phyloP scores from a whole-genome alignment of 1,139 yeast genomes.

The Pichia sp. region DNA sequence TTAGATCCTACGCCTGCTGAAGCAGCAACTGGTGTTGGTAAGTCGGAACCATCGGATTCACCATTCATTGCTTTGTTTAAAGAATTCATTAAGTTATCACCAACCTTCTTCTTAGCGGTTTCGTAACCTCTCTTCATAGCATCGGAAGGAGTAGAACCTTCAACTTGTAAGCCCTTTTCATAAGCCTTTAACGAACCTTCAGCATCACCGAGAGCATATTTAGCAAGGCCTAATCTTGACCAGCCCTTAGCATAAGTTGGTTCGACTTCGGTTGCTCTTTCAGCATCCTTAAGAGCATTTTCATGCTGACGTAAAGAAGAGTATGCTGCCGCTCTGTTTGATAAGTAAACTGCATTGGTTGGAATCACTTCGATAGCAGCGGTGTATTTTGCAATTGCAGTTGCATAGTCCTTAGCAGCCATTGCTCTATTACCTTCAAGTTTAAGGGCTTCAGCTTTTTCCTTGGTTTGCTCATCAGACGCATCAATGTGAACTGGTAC shows the following conservation, averaged over 20 bases:
- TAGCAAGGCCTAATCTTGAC: slow-evolving; percentile 91
- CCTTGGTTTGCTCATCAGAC: slow-evolving; percentile 48
- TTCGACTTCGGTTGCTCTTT: slow-evolving; percentile 69
- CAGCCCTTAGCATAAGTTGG: slow-evolving; percentile 86
- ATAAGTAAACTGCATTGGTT: slow-evolving; percentile 73
- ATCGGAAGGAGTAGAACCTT: slow-evolving; percentile 78
- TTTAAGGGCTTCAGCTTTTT: slow-evolving; percentile 77
- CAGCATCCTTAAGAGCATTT: slow-evolving; percentile 78
- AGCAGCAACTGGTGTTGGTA: slow-evolving; percentile 27
- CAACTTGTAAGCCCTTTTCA: slow-evolving; percentile 76
- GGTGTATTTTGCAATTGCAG: slow-evolving; percentile 72
- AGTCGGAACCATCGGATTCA: slow-evolving; percentile 24
- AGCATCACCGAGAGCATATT: slow-evolving; percentile 83
- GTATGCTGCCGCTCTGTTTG: slow-evolving; percentile 97
- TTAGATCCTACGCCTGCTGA: slow-evolving; percentile 26
- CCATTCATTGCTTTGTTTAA: slow-evolving; percentile 22
- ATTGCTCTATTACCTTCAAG: slow-evolving; percentile 85
- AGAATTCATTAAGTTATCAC: slow-evolving; percentile 56
- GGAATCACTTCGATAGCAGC: slow-evolving; percentile 72
- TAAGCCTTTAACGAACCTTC: slow-evolving; percentile 88
- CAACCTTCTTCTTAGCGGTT: slow-evolving; percentile 82
- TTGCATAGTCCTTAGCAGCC: slow-evolving; percentile 67
- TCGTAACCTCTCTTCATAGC: slow-evolving; percentile 93
- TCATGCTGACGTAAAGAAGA: slow-evolving; percentile 72
- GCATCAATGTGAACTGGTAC: slow-evolving; percentile 40